These are phyloP conservation scores for Fusarium begoniae DNA, from an alignment of 2,329 filamentous ascomycete genomes.

Conservation along the genomic window DNA sequence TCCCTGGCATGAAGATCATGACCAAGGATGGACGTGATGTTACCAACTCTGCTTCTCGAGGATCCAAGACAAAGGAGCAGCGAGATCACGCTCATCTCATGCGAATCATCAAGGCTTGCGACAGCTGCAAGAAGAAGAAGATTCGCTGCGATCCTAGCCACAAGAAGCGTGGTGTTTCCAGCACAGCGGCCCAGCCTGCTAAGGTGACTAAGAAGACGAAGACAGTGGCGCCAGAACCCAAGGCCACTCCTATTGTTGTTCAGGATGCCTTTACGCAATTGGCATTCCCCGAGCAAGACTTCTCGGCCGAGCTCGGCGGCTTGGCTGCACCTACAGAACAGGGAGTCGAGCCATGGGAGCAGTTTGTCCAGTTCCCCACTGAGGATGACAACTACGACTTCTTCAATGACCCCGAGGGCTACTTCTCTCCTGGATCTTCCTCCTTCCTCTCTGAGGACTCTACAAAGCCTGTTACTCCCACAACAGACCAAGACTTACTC, in stretches of 20 bases:
- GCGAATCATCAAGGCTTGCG: conserved; percentile 74
- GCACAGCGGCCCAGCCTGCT: conserved; percentile 42
- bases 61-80: conserved; percentile 74
- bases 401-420: conserved; percentile 54
- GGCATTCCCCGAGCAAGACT: conserved; percentile 30
- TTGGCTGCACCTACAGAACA: conserved; percentile 21
- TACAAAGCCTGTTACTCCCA: conserved; percentile 42
- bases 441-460: conserved; percentile 41
- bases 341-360: conserved; percentile 52
- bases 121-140: conserved; percentile 70
- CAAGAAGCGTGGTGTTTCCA: conserved; percentile 56
- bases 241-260: conserved; percentile 6
- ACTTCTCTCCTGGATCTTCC: conserved; percentile 52
- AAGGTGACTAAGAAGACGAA: conserved; percentile 57
- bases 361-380: conserved; percentile 57
- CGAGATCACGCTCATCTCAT: conserved; percentile 73
- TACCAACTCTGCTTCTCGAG: conserved; percentile 68
- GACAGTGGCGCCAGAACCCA: conserved; percentile 30
- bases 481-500: conserved; percentile 35
- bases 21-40: conserved; percentile 71
- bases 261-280: conserved; percentile 20
- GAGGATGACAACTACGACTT: conserved; percentile 55
- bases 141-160: conserved; percentile 69
- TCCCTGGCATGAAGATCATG: conserved; percentile 74
- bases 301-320: conserved; percentile 37